phyloP scores from a whole-genome alignment of 2,329 filamentous ascomycete genomes.

The Scytalidium sp. region DNA sequence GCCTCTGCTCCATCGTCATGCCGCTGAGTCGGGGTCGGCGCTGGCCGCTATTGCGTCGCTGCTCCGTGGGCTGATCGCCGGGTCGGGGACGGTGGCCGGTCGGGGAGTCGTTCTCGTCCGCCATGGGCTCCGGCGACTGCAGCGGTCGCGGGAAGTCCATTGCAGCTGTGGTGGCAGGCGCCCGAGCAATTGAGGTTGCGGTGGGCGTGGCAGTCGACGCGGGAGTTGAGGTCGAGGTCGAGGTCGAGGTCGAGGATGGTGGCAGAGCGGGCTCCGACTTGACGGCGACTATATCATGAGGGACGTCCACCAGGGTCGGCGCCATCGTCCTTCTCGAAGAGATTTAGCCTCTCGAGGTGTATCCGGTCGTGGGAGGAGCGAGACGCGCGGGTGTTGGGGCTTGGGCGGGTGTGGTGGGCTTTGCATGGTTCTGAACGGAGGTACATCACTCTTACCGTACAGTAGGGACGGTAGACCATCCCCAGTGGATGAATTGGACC shows the following conservation, averaged over 20 bases:
- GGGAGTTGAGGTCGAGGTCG: too few species aligned
- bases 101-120: background rate
- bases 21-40: slow-evolving; percentile 5
- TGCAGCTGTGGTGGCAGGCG: background rate
- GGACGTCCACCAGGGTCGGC: background rate
- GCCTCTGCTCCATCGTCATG: slow-evolving; percentile 26
- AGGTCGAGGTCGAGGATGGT: slow-evolving; percentile 23
- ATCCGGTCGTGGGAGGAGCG: background rate
- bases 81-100: slow-evolving; percentile 3
- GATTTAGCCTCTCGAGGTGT: background rate
- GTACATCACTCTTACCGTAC: too few species aligned
- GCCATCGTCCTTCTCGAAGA: background rate
- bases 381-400: background rate
- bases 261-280: slow-evolving; percentile 1
- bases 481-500: too few species aligned
- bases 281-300: background rate
- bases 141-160: background rate
- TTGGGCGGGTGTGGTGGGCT: too few species aligned
- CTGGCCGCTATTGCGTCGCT: slow-evolving; percentile 8
- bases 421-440: too few species aligned
- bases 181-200: background rate
- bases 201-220: background rate
- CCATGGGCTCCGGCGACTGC: background rate
- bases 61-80: slow-evolving; percentile 6
- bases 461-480: too few species aligned